A percentile compares a stretch with the other conserved stretches of the same genome.
Evolutionary conservation across 129 eudicot genomes (phyloP).

Genomic region (Flaveria linearis): DNA sequence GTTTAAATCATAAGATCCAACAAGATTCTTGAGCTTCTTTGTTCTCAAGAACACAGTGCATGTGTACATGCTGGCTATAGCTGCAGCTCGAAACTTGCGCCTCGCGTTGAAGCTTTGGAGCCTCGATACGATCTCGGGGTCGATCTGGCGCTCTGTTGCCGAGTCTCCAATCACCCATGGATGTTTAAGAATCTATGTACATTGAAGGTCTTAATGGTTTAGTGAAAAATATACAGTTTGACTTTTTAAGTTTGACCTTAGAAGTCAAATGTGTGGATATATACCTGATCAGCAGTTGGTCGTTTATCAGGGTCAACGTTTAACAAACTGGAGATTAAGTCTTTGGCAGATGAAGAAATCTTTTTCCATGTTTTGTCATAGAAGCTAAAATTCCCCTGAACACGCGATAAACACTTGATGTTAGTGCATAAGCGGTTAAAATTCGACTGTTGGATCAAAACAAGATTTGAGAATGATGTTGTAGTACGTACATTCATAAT

Average conservation of each 20-base stretch:
- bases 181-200: slow-evolving; percentile 60
- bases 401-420: neutral
- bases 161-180: slow-evolving; percentile 83
- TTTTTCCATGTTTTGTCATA: slow-evolving; percentile 86
- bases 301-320: slow-evolving; percentile 62
- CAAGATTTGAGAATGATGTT: neutral
- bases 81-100: slow-evolving; percentile 84
- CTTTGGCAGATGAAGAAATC: slow-evolving; percentile 75
- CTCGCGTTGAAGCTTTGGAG: slow-evolving; percentile 74
- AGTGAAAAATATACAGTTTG: neutral
- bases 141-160: slow-evolving; percentile 71
- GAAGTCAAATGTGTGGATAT: slow-evolving; percentile 2
- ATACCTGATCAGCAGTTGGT: slow-evolving; percentile 75
- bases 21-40: slow-evolving; percentile 68
- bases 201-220: neutral
- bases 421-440: neutral
- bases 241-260: neutral
- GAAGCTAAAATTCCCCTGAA: slow-evolving; percentile 72
- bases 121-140: slow-evolving; percentile 71
- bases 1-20: slow-evolving; percentile 78
- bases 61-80: slow-evolving; percentile 77
- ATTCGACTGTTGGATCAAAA: neutral
- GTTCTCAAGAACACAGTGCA: slow-evolving; percentile 78
- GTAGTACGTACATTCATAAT: slow-evolving; percentile 60
- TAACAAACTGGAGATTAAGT: slow-evolving; percentile 64